phyloP scores from a whole-genome alignment of 345 rosid genomes.

The Arabidopsis suecica region DNA sequence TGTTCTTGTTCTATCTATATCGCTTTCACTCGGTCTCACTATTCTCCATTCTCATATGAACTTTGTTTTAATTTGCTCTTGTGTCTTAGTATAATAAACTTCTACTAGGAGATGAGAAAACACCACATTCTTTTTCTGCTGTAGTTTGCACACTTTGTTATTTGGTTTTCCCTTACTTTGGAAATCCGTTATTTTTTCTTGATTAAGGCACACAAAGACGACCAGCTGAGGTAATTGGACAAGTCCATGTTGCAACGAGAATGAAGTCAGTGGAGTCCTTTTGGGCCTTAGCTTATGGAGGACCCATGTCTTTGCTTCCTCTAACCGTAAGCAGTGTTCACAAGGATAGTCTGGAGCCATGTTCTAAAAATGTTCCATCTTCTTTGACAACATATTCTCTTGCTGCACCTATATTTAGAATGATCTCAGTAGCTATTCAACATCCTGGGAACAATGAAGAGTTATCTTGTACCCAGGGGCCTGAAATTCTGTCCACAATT shows the following conservation, averaged over 20 bases:
- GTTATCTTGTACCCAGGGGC: constrained; percentile 69
- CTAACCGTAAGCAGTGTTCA: constrained; percentile 66
- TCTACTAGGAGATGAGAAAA: constrained; percentile 7
- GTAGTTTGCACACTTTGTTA: constrained; percentile 17
- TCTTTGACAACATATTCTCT: constrained; percentile 67
- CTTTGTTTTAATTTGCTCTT: not conserved
- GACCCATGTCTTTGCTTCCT: constrained; percentile 96
- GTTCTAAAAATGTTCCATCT: constrained; percentile 52
- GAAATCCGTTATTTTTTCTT: constrained; percentile 15
- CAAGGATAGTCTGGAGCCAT: constrained; percentile 69
- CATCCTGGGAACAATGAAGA: constrained; percentile 90
- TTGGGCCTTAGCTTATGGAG: constrained; percentile 97
- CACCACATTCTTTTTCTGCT: constrained; percentile 1
- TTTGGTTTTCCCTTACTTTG: constrained; percentile 17
- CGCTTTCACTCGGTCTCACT: not conserved
- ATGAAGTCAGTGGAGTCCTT: constrained; percentile 84
- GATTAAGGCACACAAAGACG: constrained; percentile 73
- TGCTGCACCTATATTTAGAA: constrained; percentile 88
- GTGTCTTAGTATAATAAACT: not conserved
- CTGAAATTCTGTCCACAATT: constrained; percentile 81
- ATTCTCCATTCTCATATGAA: not conserved
- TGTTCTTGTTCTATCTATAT: not conserved
- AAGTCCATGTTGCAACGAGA: constrained; percentile 90
- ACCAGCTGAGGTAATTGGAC: constrained; percentile 98
- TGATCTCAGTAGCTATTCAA: constrained; percentile 75